These are phyloP conservation scores for Edaphochlamys debaryana DNA, from an alignment of 139 green algal genomes.

Conservation along the genomic window DNA sequence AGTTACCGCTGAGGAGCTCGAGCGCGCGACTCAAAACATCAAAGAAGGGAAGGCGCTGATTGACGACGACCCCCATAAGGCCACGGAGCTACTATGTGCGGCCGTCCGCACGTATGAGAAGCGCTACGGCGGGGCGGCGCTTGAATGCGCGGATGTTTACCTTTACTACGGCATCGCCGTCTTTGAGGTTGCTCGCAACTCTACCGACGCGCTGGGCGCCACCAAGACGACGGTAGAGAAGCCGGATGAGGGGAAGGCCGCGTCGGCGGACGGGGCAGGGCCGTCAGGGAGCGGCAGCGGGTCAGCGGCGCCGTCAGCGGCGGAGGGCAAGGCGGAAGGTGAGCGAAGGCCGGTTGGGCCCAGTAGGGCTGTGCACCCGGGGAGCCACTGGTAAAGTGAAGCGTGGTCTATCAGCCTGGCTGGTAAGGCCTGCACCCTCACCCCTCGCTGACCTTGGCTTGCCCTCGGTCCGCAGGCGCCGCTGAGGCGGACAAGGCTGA, in stretches of 20 bases:
- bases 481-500: background rate
- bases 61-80: constrained; percentile 48
- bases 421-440: no score
- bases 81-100: constrained; percentile 34
- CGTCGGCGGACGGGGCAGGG: background rate
- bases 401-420: no score
- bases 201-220: constrained; percentile 3
- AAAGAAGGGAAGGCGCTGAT: constrained; percentile 20
- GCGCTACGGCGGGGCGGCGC: constrained; percentile 37
- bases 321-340: background rate
- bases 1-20: constrained; percentile 14
- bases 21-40: background rate
- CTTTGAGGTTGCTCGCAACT: constrained; percentile 44
- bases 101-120: constrained; percentile 48
- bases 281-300: background rate
- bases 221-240: background rate
- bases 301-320: background rate
- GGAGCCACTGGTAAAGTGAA: no score
- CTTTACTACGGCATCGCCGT: constrained; percentile 60
- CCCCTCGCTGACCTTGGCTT: no score
- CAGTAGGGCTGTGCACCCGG: no score
- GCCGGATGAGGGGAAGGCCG: background rate
- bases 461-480: no score
- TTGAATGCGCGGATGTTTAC: constrained; percentile 53
- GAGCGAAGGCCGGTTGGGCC: no score